phyloP scores from a whole-genome alignment of 106 monocot genomes.

The Acanthochlamys bracteata region DNA sequence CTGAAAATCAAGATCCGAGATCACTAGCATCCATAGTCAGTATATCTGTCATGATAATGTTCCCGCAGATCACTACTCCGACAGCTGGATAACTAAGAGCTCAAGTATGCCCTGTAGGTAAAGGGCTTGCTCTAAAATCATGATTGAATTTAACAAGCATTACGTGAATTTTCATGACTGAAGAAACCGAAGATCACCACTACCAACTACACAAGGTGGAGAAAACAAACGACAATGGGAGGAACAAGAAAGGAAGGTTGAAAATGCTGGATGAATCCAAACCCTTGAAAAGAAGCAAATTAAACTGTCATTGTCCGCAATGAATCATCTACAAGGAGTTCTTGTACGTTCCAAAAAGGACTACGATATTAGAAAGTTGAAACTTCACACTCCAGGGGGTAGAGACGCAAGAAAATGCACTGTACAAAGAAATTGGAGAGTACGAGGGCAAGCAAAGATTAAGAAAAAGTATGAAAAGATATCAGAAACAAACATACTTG shows the following conservation, averaged over 20 bases:
- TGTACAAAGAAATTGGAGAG: not conserved
- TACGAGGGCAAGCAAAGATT: not conserved
- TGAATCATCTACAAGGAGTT: too few species aligned
- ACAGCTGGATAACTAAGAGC: too few species aligned
- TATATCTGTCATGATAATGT: too few species aligned
- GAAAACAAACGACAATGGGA: not conserved
- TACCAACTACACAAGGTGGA: not conserved
- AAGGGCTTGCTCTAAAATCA: too few species aligned
- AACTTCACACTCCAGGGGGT: not conserved
- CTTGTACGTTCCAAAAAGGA: not conserved
- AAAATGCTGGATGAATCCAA: not conserved
- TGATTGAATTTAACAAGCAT: not conserved
- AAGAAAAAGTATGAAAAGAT: not conserved
- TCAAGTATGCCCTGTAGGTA: too few species aligned
- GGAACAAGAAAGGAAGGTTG: not conserved
- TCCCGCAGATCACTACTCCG: too few species aligned
- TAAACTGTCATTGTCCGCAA: too few species aligned
- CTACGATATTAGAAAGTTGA: not conserved
- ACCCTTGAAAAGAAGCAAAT: too few species aligned
- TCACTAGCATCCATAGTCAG: too few species aligned
- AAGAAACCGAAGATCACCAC: not conserved
- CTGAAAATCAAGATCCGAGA: too few species aligned
- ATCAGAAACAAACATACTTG: not conserved
- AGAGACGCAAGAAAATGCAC: not conserved
- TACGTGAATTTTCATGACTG: not conserved